A percentile compares a stretch with the other conserved stretches of the same genome.
Evolutionary conservation across 768 basidiomycete species (phyloP).

Genomic region (Rhodosporidiobolus odoratus): DNA sequence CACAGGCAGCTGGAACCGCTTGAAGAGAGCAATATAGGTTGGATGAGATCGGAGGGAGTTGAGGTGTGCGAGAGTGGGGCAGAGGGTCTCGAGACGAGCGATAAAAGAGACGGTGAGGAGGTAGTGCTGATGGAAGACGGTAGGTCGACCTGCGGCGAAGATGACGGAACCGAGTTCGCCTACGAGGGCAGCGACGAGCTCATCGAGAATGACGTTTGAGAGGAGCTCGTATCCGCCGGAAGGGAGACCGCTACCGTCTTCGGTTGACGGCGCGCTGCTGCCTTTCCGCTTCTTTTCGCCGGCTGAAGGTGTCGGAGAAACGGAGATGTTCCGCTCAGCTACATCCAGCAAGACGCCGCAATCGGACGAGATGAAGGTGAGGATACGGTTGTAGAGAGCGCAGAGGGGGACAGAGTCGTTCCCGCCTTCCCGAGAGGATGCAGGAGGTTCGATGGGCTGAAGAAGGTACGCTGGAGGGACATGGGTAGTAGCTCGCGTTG

Average conservation of each 20-base stretch:
- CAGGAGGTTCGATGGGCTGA: constrained; percentile 7
- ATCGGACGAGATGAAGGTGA: constrained; percentile 74
- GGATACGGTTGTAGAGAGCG: constrained; percentile 69
- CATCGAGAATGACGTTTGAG: constrained; percentile 82
- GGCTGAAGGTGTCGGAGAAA: neutral
- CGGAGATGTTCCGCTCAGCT: constrained; percentile 54
- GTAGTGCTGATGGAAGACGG: constrained; percentile 88
- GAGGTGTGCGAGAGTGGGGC: constrained; percentile 67
- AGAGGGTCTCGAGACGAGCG: constrained; percentile 70
- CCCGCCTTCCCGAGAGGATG: constrained; percentile 46
- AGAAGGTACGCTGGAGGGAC: constrained; percentile 25
- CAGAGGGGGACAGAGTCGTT: constrained; percentile 65
- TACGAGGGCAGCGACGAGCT: constrained; percentile 71
- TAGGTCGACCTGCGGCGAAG: constrained; percentile 86
- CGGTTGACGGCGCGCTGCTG: neutral
- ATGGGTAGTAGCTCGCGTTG: neutral
- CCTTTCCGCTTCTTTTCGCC: constrained; percentile 28
- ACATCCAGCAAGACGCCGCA: constrained; percentile 68
- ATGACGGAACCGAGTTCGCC: constrained; percentile 74
- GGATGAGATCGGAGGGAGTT: constrained; percentile 67
- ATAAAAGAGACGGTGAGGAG: constrained; percentile 77
- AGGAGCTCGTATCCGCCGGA: constrained; percentile 67
- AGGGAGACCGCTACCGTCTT: neutral
- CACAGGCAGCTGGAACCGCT: constrained; percentile 90
- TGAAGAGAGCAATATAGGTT: constrained; percentile 65